Evolutionary conservation across 2,329 filamentous ascomycete species (phyloP).

Genomic region (Paecilomyces variotii): DNA sequence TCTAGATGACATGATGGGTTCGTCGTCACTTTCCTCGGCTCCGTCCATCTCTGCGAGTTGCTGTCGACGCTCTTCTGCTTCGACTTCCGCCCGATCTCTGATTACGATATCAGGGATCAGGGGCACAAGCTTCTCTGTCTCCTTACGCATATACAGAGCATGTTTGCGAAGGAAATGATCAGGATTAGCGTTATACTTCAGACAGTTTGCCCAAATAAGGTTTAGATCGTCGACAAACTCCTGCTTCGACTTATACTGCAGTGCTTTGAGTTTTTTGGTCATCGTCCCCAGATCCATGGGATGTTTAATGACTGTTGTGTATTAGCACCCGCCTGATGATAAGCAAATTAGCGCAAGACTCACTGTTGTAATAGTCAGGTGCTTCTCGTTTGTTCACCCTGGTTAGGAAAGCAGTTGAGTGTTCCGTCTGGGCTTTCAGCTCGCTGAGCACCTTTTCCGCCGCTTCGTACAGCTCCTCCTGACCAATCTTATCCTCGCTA

Average conservation of each 20-base stretch:
- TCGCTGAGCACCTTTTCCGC: constrained; percentile 95
- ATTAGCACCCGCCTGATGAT: constrained; percentile 12
- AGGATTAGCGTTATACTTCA: constrained; percentile 89
- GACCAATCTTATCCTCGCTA: constrained; percentile 92
- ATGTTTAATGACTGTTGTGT: constrained; percentile 70
- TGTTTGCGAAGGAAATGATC: constrained; percentile 83
- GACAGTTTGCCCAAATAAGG: constrained; percentile 93
- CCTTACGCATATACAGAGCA: constrained; percentile 92
- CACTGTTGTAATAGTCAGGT: constrained; percentile 87
- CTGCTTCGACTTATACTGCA: constrained; percentile 77
- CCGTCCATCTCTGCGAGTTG: constrained; percentile 75
- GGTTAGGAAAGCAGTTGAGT: constrained; percentile 90
- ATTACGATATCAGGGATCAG: constrained; percentile 90
- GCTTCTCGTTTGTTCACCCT: constrained; percentile 95
- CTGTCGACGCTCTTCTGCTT: constrained; percentile 73
- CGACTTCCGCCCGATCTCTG: constrained; percentile 84
- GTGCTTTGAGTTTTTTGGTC: constrained; percentile 89
- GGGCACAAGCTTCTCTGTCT: constrained; percentile 92
- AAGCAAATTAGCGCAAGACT: constrained; percentile 30
- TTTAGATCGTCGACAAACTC: constrained; percentile 93
- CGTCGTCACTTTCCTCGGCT: constrained; percentile 88
- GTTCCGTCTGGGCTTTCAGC: constrained; percentile 93
- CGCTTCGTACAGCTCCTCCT: constrained; percentile 96
- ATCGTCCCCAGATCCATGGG: constrained; percentile 97
- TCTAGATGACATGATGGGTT: constrained; percentile 95